Evolutionary conservation across 495 filamentous ascomycete species (phyloP), one percentile per base, ranked within the genome.

Genomic region (Amphirosellinia nigrospora): DNA sequence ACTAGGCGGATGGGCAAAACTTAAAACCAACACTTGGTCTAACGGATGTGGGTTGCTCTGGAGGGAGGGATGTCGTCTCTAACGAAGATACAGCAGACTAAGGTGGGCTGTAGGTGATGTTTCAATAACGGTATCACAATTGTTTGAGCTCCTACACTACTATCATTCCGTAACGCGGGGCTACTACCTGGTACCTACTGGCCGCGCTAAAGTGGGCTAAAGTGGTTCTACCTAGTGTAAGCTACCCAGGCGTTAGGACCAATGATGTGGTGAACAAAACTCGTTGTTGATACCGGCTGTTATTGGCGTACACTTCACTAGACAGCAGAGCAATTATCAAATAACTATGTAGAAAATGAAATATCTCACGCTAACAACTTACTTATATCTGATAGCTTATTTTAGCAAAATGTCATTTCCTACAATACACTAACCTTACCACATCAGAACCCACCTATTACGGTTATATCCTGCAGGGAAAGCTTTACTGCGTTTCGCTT

Each of bases 161-260:
- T 41, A 36, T 41, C 15, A 21, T 41, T 46, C 50, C 38, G 26
- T 67, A 59, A 58, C 64, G 52, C 64, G 52, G 64, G 64, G 64
- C 53, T 58, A 46, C 41, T 6, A 45, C 15, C 41, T 43, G 41
- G 13, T 43, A 43, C 13, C 41, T 43, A 21, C 53, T 28, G 53
- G 55, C 15, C 6, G 6, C n/a, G 26, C 26, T 46, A n/a, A 10
- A 19, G 53, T 58, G 58, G 28, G 39, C 8, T 26, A 45, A 28
- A 62, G 23, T 28, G 53, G n/a, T n/a, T n/a, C n/a, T n/a, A n/a
- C n/a, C n/a, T n/a, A n/a, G n/a, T n/a, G n/a, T n/a, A n/a, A n/a
- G n/a, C n/a, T n/a, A n/a, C n/a, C n/a, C n/a, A n/a, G n/a, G n/a
- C n/a, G n/a, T n/a, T n/a, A n/a, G n/a, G n/a, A n/a, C n/a, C n/a